These are phyloP conservation scores for Tardiomyces blankii DNA, from an alignment of 1,139 yeast species.

Conservation along the genomic window DNA sequence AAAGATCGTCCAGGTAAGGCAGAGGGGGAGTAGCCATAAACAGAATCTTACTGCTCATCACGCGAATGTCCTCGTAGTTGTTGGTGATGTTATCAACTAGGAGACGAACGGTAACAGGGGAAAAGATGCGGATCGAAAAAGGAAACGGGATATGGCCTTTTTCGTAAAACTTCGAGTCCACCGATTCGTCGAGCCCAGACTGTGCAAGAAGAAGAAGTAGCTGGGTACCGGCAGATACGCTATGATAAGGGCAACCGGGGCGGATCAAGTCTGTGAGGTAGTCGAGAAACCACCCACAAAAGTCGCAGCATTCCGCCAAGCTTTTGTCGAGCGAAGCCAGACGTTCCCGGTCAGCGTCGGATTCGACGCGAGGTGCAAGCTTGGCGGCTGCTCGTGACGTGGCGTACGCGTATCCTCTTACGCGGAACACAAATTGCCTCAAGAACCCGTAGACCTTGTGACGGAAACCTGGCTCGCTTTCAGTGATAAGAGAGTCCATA, in stretches of 20 bases:
- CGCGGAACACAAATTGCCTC: conserved; percentile 48
- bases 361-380: conserved; percentile 23
- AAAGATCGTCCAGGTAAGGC: conserved; percentile 19
- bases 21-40: conserved; percentile 35
- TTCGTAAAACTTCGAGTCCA: conserved; percentile 28
- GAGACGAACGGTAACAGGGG: conserved; percentile 30
- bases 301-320: conserved; percentile 20
- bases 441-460: conserved; percentile 51
- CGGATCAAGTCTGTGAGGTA: conserved; percentile 35
- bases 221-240: conserved; percentile 40
- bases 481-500: conserved; percentile 42
- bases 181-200: conserved; percentile 44
- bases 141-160: conserved; percentile 34
- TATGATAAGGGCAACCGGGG: conserved; percentile 65
- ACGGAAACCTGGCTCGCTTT: conserved; percentile 56
- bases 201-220: conserved; percentile 39
- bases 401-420: conserved; percentile 57
- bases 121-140: conserved; percentile 36
- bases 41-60: conserved; percentile 38
- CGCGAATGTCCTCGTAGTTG: conserved; percentile 68
- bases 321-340: conserved; percentile 7
- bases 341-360: conserved; percentile 2
- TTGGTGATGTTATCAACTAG: conserved; percentile 53
- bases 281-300: conserved; percentile 34
- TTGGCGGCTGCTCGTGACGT: conserved; percentile 37